phyloP scores from a whole-genome alignment of 306 rosid species.

The Cucumis hystrix region DNA sequence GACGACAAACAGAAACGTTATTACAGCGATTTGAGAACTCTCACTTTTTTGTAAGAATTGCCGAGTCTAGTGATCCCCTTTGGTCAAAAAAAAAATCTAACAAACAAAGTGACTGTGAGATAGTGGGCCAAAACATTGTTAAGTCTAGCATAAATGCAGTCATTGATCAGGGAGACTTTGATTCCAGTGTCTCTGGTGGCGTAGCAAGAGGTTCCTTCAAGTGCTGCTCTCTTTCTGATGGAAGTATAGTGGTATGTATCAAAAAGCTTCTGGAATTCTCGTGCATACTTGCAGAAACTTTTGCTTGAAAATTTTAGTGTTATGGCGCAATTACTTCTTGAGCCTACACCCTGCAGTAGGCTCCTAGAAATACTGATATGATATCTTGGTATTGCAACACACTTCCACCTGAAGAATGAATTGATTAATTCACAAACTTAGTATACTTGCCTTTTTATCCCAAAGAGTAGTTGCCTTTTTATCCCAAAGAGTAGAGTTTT shows the following conservation, averaged over 20 bases:
- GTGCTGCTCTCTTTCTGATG: slow-evolving; percentile 78
- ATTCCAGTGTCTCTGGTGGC: slow-evolving; percentile 62
- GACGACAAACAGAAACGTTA: slow-evolving; percentile 42
- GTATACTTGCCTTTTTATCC: not conserved
- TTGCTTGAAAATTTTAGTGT: not conserved
- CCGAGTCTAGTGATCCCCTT: slow-evolving; percentile 58
- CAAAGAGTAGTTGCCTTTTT: not conserved
- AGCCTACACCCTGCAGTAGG: not conserved
- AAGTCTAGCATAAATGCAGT: slow-evolving; percentile 30
- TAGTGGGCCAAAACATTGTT: slow-evolving; percentile 22
- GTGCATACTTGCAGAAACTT: not conserved
- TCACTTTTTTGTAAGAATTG: slow-evolving; percentile 83
- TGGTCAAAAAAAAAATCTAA: slow-evolving; percentile 56
- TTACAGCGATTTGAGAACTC: slow-evolving; percentile 74
- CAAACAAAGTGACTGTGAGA: slow-evolving; percentile 18
- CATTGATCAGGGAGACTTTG: slow-evolving; percentile 72
- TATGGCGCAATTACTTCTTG: not conserved
- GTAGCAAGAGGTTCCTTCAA: slow-evolving; percentile 61
- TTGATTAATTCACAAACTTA: not conserved
- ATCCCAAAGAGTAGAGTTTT: not conserved
- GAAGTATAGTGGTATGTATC: slow-evolving; percentile 88
- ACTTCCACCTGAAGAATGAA: not conserved
- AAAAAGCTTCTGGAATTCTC: slow-evolving; percentile 17
- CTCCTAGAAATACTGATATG: not conserved
- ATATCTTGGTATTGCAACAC: not conserved